Base-by-base conservation (phyloP, 2,329 filamentous ascomycete species). In the Diaporthe caulivora region DNA sequence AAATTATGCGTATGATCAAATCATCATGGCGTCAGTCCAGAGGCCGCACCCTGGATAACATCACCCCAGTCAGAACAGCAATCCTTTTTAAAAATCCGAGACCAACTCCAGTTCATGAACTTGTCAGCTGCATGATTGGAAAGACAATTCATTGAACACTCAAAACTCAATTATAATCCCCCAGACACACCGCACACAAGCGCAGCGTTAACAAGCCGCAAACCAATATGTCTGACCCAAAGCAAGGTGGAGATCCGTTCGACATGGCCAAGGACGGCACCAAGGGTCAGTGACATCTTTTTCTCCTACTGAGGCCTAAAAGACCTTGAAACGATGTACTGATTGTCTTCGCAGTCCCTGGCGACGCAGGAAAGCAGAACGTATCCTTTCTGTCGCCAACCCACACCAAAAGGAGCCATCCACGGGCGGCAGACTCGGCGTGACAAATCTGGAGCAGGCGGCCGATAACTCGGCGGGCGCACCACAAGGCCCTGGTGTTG, bases 251-350 rank as follows among this genome's bases (percentile, higher is more conserved):
- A 26, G 49, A 53, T 24, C 49, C 29, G n/a, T 53, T 53, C 15
- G 49, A 53, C 49, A 53, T 53, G 49, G 49, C 49, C 49, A 53
- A 53, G 49, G 24, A 53, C 7, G 49, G 49, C 49, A 53, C 49
- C 24, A 53, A 53, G 26, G 49, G 49, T 53, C 24, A 15, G 49
- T 26, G 11, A 26, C 11, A 5, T 5, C 24, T 5, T 29, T 6
- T 15, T 26, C 3, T 24, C 8, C 11, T 2, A 24, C 21, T 10
- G 13, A n/a, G 3, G n/a, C 24, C 6, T 6, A 3, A 24, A 18
- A 15, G 29, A 13, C 7, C 24, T 13, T 26, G 13, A 10, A 3
- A 3, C 11, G 15, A 29, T 24, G 6, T 53, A 24, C 7, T 53
- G 24, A 53, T 24, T 5, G 17, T 13, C 24, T 40, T 10, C 2